A percentile compares a stretch with the other conserved stretches of the same genome.
These are phyloP conservation scores for Vanderwaltozyma tropicalis DNA, from an alignment of 805 yeast genomes.

Conservation along the genomic window DNA sequence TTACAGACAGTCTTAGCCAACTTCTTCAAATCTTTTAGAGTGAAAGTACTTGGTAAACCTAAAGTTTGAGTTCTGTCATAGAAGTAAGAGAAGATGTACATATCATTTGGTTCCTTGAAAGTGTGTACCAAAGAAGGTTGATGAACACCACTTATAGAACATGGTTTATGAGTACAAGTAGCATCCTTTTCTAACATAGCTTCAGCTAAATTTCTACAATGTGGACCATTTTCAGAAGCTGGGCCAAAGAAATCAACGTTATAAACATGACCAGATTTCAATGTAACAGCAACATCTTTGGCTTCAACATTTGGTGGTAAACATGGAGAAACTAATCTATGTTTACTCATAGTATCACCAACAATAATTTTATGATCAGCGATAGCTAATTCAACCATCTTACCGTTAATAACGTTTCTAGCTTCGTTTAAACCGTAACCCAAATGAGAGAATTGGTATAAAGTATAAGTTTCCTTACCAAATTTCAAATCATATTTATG, in stretches of 20 bases:
- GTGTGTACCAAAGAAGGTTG: slow-evolving; percentile 84
- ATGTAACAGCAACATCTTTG: slow-evolving; percentile 48
- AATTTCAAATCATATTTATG: slow-evolving; percentile 73
- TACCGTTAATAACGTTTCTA: slow-evolving; percentile 64
- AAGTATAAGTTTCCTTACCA: slow-evolving; percentile 67
- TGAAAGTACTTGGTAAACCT: slow-evolving; percentile 88
- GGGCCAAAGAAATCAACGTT: slow-evolving; percentile 51
- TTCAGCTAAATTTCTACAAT: slow-evolving; percentile 83
- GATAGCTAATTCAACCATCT: slow-evolving; percentile 46
- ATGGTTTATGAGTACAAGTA: slow-evolving; percentile 65
- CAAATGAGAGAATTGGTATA: slow-evolving; percentile 90
- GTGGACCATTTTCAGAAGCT: slow-evolving; percentile 53
- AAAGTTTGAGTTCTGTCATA: slow-evolving; percentile 90
- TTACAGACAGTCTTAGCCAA: slow-evolving; percentile 80
- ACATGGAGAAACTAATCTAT: slow-evolving; percentile 68
- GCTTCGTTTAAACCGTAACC: slow-evolving; percentile 96
- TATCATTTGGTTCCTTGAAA: slow-evolving; percentile 64
- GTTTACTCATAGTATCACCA: slow-evolving; percentile 31
- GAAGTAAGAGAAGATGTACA: slow-evolving; percentile 88
- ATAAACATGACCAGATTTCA: slow-evolving; percentile 38
- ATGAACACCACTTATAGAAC: slow-evolving; percentile 94
- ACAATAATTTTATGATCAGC: slow-evolving; percentile 33
- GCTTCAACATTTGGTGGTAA: slow-evolving; percentile 61
- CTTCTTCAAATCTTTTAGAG: slow-evolving; percentile 72
- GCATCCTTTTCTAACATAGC: slow-evolving; percentile 71